Conservation (phyloP, 768 basidiomycete genomes). For the Leccinum variicolor region DNA sequence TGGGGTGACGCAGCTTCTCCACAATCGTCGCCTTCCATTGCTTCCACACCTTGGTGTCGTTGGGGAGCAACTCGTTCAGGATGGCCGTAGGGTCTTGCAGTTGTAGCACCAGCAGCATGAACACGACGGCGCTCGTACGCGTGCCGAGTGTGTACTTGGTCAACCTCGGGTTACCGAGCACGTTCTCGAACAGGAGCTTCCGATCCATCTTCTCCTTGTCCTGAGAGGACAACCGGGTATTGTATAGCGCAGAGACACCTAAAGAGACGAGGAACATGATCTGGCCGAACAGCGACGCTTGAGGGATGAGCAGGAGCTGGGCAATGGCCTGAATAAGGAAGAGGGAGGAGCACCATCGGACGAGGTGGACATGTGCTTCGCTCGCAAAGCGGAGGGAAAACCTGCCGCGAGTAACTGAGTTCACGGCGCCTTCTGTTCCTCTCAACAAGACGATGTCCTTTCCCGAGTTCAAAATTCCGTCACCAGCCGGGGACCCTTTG, state of each 20-base stretch:
- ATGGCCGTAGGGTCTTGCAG: slow-evolving; percentile 3
- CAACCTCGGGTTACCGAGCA: slow-evolving; percentile 11
- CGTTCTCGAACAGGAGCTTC: slow-evolving; percentile 10
- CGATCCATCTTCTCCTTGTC: slow-evolving; percentile 24
- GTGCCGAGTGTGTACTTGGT: slow-evolving; percentile 15
- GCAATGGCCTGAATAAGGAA: slow-evolving; percentile 22
- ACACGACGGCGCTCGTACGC: slow-evolving; percentile 16
- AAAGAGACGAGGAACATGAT: slow-evolving; percentile 28
- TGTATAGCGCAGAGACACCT: slow-evolving; percentile 27
- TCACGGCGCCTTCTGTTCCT: slow-evolving; percentile 28
- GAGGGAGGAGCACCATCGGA: slow-evolving; percentile 22
- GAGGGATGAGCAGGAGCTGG: slow-evolving; percentile 31
- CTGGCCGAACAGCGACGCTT: slow-evolving; percentile 29
- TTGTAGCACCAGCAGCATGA: slow-evolving; percentile 11
- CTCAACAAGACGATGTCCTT: slow-evolving; percentile 23
- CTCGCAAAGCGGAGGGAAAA: slow-evolving; percentile 18
- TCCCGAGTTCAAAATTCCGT: slow-evolving; percentile 22
- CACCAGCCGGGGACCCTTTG: slow-evolving; percentile 23
- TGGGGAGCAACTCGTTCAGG: slow-evolving; percentile 16
- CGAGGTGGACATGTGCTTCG: slow-evolving; percentile 4
- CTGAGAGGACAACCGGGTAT: slow-evolving; percentile 24
- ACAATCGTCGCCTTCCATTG: slow-evolving; percentile 15
- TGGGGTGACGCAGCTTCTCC: background rate
- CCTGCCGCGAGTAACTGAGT: slow-evolving; percentile 24
- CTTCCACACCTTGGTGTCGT: slow-evolving; percentile 21